Evolutionary conservation across 192 early-diverging fungal species (phyloP).

Genomic region (Jimgerdemannia flammicorona): DNA sequence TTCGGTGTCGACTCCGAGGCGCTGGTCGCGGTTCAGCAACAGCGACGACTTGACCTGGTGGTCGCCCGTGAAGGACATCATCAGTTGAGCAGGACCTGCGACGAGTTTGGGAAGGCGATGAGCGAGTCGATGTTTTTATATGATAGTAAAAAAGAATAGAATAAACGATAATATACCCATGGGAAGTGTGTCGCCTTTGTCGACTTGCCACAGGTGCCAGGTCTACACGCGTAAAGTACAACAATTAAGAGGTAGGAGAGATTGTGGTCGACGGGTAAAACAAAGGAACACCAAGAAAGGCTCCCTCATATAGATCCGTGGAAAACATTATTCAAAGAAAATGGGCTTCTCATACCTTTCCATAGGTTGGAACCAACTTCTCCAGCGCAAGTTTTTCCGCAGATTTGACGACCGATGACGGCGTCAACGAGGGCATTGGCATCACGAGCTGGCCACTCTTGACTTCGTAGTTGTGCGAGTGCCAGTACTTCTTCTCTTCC

Average conservation of each 20-base stretch:
- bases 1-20: neutral
- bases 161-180: conserved; percentile 8
- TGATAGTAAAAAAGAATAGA: neutral
- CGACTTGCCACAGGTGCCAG: conserved; percentile 51
- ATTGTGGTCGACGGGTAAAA: neutral
- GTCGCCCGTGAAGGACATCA: neutral
- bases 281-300: neutral
- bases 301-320: neutral
- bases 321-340: too few species aligned
- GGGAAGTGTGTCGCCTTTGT: conserved; percentile 38
- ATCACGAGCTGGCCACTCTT: conserved; percentile 36
- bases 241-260: neutral
- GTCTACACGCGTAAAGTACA: conserved; percentile 11
- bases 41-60: neutral
- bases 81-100: neutral
- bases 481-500: conserved; percentile 54
- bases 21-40: neutral
- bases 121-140: neutral
- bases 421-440: conserved; percentile 24
- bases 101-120: neutral
- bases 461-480: conserved; percentile 55
- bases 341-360: conserved; percentile 9
- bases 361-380: conserved; percentile 36
- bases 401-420: conserved; percentile 18
- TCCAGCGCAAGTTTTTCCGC: conserved; percentile 30